These are phyloP conservation scores for Solanum hybrid DNA, from an alignment of 305 asterid genomes.

Conservation along the genomic window DNA sequence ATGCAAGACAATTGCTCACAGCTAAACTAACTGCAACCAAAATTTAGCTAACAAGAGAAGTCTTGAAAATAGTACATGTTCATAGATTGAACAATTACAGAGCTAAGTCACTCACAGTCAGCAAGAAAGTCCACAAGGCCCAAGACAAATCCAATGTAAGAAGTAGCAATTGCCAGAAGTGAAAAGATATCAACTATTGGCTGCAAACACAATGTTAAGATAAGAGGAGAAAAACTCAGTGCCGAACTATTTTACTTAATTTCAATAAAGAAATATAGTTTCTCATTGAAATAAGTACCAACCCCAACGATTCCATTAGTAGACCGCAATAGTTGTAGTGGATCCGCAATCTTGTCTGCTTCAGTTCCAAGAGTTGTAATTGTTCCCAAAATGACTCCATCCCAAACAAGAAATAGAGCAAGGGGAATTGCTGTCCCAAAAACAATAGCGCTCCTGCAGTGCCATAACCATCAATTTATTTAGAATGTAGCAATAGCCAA, in stretches of 20 bases:
- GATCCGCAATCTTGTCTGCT: conserved; percentile 33
- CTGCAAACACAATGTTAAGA: conserved; percentile 29
- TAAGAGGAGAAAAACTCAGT: background rate
- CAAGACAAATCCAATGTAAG: conserved; percentile 71
- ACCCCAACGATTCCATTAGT: conserved; percentile 77
- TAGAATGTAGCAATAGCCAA: background rate
- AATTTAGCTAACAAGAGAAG: background rate
- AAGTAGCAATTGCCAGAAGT: conserved; percentile 72
- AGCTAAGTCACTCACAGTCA: conserved; percentile 50
- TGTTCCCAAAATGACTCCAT: conserved; percentile 85
- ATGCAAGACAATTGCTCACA: background rate
- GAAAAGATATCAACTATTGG: conserved; percentile 83
- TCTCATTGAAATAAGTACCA: conserved; percentile 7
- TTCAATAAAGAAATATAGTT: background rate
- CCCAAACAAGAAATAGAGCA: conserved; percentile 76
- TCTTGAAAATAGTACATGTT: background rate
- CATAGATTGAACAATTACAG: background rate
- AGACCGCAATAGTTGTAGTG: conserved; percentile 61
- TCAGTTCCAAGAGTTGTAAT: conserved; percentile 36
- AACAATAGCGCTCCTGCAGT: conserved; percentile 72
- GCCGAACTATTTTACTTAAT: background rate
- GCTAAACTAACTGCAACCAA: background rate
- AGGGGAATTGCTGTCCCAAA: conserved; percentile 85
- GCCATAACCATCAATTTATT: background rate
- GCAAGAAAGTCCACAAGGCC: conserved; percentile 82